Evolutionary conservation across 768 basidiomycete species (phyloP), one percentile per base, ranked within the genome.

Genomic region (Termitomyces sp.): DNA sequence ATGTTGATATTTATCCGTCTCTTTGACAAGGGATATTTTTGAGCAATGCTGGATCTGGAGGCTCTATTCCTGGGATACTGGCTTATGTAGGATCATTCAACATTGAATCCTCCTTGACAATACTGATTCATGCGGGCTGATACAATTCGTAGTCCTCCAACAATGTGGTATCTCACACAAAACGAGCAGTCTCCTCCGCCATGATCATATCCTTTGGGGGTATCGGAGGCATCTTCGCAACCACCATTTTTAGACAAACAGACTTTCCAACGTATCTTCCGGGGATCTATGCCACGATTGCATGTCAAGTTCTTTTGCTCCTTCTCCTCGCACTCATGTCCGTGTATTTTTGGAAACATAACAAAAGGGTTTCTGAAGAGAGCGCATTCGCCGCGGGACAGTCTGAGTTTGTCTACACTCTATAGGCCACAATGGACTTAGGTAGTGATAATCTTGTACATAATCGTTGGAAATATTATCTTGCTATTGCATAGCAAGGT

Each of bases 141-240:
- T 42, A 50, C 32, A 40, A 8, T 18, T 15, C 18, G 15, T 61
- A 84, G 81, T 75, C 80, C 4, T 75, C 81, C 24, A 83, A 83
- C 66, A 84, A 83, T 65, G 70, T 81, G 28, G 69, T 79, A 60
- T 79, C 81, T 5, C 80, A 84, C 60, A 76, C 78, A 24, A 84
- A 83, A 66, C 73, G 79, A 35, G 79, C 81, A 7, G 76, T 81
- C 36, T 77, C 79, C 12, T 80, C 78, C n/a, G 78, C 78, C 7
- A 67, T 81, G 18, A 72, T 79, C n/a, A 68, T 81, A 44, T 76
- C 78, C n/a, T 81, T 80, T 49, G 79, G 77, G 20, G 79, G 79
- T n/a, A 64, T 80, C 42, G 82, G 81, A 35, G 81, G 81, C 20
- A 76, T 82, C 8, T 71, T 81, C 60, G 81, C 81, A 12, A 80